Conservation (phyloP, 208 protist genomes). For the Trichomonas tenax region DNA sequence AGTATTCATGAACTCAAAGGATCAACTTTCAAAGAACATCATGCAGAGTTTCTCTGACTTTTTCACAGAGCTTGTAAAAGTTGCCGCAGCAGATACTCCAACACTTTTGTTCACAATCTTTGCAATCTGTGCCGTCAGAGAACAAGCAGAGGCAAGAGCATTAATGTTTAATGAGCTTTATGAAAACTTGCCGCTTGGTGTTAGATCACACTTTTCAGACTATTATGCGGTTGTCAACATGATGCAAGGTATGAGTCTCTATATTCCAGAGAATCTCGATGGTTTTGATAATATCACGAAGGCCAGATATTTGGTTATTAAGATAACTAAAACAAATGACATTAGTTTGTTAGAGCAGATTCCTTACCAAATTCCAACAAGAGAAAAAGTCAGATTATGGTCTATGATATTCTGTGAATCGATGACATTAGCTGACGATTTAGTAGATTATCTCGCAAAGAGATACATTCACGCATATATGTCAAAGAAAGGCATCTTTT, state of each 20-base stretch:
- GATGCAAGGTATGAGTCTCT: not conserved
- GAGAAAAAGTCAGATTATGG: not conserved
- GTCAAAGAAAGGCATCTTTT: not conserved
- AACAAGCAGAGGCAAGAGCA: not conserved
- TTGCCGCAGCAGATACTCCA: not conserved
- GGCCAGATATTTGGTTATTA: not conserved
- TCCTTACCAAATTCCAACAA: not conserved
- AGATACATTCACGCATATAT: not conserved
- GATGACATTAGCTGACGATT: not conserved
- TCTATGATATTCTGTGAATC: not conserved
- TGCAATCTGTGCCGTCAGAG: not conserved
- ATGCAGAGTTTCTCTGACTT: not conserved
- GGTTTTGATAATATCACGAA: not conserved
- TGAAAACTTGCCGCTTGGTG: not conserved
- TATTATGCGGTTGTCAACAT: not conserved
- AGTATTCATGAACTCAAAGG: not conserved
- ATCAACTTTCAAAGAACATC: not conserved
- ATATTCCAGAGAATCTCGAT: not conserved
- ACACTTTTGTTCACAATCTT: not conserved
- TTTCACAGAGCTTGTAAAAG: not conserved
- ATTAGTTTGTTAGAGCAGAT: not conserved
- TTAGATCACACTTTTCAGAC: not conserved
- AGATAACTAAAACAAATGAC: not conserved
- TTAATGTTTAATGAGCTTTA: not conserved
- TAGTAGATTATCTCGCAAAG: not conserved